phyloP scores from a whole-genome alignment of 768 basidiomycete species.

The Russula olivacea region DNA sequence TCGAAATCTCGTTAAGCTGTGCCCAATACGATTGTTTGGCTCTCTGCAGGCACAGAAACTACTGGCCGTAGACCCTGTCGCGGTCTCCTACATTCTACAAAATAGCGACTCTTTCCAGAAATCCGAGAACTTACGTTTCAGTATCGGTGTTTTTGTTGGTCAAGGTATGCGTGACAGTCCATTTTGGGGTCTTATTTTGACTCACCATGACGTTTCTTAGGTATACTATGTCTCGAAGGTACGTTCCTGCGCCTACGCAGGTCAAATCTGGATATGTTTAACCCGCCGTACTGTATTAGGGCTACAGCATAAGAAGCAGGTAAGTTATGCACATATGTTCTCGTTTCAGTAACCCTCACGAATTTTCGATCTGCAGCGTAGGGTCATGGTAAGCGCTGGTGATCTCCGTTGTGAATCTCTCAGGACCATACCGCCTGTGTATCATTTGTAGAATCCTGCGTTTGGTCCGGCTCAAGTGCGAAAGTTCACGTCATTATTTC shows the following conservation, averaged over 20 bases:
- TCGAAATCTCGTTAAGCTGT: neutral
- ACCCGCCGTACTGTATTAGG: neutral
- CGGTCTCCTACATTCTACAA: slow-evolving; percentile 32
- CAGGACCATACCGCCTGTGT: neutral
- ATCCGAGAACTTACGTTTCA: slow-evolving; percentile 25
- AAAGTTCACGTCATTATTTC: slow-evolving; percentile 25
- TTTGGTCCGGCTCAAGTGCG: slow-evolving; percentile 28
- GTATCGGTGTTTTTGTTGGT: slow-evolving; percentile 20
- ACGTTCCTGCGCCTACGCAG: neutral
- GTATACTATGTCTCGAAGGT: slow-evolving; percentile 22
- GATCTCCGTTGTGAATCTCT: neutral
- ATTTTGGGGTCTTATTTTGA: neutral
- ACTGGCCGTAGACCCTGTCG: slow-evolving; percentile 34
- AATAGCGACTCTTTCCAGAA: slow-evolving; percentile 33
- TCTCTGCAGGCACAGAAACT: slow-evolving; percentile 26
- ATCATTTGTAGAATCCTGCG: slow-evolving; percentile 24
- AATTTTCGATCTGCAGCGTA: neutral
- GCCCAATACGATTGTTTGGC: neutral
- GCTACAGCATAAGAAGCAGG: slow-evolving; percentile 16
- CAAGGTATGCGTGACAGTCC: slow-evolving; percentile 7
- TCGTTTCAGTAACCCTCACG: neutral
- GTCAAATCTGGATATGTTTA: neutral
- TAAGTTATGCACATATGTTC: neutral
- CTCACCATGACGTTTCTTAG: neutral
- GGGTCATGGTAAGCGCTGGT: slow-evolving; percentile 7